Percentiles rank a stretch among this genome's conserved stretches.
phyloP scores from a whole-genome alignment of 306 rosid species.

The Ammopiptanthus mongolicus region DNA sequence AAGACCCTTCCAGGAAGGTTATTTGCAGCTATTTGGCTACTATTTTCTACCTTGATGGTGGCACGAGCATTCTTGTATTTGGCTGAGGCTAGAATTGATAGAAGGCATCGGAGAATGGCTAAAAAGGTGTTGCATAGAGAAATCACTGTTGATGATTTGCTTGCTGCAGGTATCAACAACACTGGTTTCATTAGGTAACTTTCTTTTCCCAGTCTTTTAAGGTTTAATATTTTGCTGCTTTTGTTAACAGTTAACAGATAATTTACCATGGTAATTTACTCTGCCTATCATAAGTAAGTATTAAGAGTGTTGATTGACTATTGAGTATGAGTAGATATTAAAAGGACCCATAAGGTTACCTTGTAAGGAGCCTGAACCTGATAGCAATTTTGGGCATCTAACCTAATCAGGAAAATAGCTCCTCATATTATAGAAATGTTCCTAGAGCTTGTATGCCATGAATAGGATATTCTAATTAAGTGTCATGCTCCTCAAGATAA shows the following conservation, averaged over 20 bases:
- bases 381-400: neutral
- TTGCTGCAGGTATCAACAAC: slow-evolving; percentile 71
- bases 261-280: neutral
- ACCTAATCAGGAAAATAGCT: neutral
- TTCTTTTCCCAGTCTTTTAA: neutral
- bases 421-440: neutral
- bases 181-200: slow-evolving; percentile 71
- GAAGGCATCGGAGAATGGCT: slow-evolving; percentile 56
- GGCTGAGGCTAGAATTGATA: slow-evolving; percentile 76
- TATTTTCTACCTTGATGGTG: slow-evolving; percentile 69
- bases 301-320: neutral
- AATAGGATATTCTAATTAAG: slow-evolving; percentile 14
- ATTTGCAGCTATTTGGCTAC: slow-evolving; percentile 74
- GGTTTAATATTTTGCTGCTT: neutral
- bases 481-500: neutral
- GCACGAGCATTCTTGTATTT: slow-evolving; percentile 74
- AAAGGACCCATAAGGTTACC: neutral
- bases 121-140: slow-evolving; percentile 71
- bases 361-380: neutral
- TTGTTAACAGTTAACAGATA: neutral
- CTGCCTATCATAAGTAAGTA: neutral
- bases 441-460: neutral
- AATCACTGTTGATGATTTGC: slow-evolving; percentile 67
- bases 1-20: slow-evolving; percentile 63
- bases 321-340: neutral